Percentiles rank a stretch among this genome's conserved stretches.
These are phyloP conservation scores for Picea sitchensis DNA, from an alignment of 75 land plant species.

Conservation along the genomic window DNA sequence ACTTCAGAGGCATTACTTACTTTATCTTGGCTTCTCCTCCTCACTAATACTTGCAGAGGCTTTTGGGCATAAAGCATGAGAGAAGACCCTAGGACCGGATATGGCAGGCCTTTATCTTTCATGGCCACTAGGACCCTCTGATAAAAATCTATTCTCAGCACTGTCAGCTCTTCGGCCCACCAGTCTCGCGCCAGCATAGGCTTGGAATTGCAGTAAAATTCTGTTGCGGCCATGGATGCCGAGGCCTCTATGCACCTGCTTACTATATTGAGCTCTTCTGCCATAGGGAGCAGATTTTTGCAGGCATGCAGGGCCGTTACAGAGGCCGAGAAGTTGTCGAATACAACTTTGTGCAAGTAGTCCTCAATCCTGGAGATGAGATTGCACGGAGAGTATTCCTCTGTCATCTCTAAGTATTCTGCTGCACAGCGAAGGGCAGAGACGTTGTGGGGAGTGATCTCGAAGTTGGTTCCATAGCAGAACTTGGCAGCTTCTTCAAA, in stretches of 20 bases:
- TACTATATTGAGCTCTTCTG: conserved; percentile 67
- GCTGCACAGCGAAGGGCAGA: conserved; percentile 72
- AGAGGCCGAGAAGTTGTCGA: conserved; percentile 56
- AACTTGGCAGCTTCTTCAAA: conserved; percentile 82
- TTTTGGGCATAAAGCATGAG: conserved; percentile 65
- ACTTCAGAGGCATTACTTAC: neutral
- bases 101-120: conserved; percentile 58
- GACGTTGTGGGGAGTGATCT: conserved; percentile 76
- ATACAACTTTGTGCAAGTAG: conserved; percentile 59
- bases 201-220: neutral
- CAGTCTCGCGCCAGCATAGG: conserved; percentile 52
- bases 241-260: conserved; percentile 61
- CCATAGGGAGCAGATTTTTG: conserved; percentile 64
- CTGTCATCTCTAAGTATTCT: conserved; percentile 71
- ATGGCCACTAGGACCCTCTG: conserved; percentile 55
- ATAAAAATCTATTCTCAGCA: conserved; percentile 49
- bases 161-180: conserved; percentile 85
- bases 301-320: conserved; percentile 63
- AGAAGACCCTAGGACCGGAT: conserved; percentile 50
- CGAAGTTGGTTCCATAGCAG: conserved; percentile 83
- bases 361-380: conserved; percentile 62
- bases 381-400: conserved; percentile 46
- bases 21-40: neutral
- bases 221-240: conserved; percentile 46
- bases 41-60: conserved; percentile 50